Conservation (phyloP, 2,329 filamentous ascomycete genomes). For the Stagonosporopsis tanaceti region DNA sequence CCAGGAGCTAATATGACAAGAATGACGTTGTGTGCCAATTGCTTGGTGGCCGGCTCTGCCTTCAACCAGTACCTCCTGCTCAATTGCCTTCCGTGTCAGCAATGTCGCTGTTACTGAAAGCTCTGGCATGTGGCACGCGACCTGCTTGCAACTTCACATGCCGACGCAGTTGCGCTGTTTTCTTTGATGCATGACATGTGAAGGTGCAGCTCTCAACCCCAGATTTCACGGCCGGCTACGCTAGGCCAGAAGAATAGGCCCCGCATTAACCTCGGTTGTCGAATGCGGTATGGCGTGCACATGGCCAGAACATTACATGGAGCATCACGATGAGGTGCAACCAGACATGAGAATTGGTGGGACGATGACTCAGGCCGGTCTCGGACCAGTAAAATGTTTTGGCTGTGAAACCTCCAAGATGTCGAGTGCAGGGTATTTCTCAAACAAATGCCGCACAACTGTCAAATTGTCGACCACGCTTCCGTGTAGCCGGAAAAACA, state of each 20-base stretch:
- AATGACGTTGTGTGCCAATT: conserved; percentile 48
- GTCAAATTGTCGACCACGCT: neutral
- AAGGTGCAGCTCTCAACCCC: conserved; percentile 31
- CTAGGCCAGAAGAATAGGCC: conserved; percentile 9
- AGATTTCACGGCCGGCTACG: conserved; percentile 12
- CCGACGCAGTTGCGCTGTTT: conserved; percentile 21
- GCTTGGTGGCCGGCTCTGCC: conserved; percentile 25
- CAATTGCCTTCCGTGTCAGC: neutral
- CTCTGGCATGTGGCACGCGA: conserved; percentile 28
- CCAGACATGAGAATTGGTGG: neutral
- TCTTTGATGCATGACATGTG: conserved; percentile 37
- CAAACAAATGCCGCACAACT: conserved; percentile 1
- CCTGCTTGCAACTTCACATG: conserved; percentile 42
- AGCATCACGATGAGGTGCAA: conserved; percentile 16
- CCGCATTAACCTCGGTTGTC: conserved; percentile 26
- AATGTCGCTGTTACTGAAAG: neutral
- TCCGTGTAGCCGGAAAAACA: neutral
- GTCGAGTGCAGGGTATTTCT: neutral
- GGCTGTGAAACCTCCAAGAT: neutral
- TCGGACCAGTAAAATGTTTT: neutral
- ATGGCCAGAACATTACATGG: conserved; percentile 15
- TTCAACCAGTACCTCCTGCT: neutral
- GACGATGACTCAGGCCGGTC: conserved; percentile 1
- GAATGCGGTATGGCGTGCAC: conserved; percentile 8
- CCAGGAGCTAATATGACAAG: conserved; percentile 25